Evolutionary conservation across 495 filamentous ascomycete genomes (phyloP).

Genomic region (Podospora fimiseda): DNA sequence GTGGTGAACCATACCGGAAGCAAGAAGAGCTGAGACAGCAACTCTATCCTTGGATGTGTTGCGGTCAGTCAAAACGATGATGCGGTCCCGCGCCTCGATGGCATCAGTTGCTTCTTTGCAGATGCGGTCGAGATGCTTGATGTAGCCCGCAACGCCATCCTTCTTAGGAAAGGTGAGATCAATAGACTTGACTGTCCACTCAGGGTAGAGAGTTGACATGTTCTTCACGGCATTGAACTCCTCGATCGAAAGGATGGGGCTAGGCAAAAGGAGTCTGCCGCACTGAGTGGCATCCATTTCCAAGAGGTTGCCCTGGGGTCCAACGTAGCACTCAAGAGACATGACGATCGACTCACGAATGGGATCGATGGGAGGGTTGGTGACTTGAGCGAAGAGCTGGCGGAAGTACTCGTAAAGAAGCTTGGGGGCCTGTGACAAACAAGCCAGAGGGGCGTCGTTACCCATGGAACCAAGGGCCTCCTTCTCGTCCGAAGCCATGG

Average conservation of each 20-base stretch:
- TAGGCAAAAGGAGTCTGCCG: constrained; percentile 76
- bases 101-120: constrained; percentile 80
- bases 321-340: constrained; percentile 96
- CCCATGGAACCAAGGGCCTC: constrained; percentile 99
- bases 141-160: constrained; percentile 79
- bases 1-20: constrained; percentile 93
- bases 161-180: constrained; percentile 93
- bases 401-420: constrained; percentile 97
- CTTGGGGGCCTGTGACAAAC: constrained; percentile 81
- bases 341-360: constrained; percentile 99
- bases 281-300: constrained; percentile 93
- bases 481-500: constrained; percentile 98
- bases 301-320: constrained; percentile 93
- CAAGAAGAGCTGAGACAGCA: constrained; percentile 80
- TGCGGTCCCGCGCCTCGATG: constrained; percentile 75
- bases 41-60: constrained; percentile 79
- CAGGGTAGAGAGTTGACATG: constrained; percentile 64
- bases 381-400: constrained; percentile 98
- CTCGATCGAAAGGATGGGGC: constrained; percentile 83
- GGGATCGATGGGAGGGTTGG: constrained; percentile 96
- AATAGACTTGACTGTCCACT: constrained; percentile 90
- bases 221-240: constrained; percentile 88
- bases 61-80: constrained; percentile 88
- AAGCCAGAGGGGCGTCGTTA: constrained; percentile 94
- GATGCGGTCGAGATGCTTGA: constrained; percentile 83